Evolutionary conservation across 148 eudicot species (phyloP), one percentile per base, ranked within the genome.

Genomic region (Rheum nobile): DNA sequence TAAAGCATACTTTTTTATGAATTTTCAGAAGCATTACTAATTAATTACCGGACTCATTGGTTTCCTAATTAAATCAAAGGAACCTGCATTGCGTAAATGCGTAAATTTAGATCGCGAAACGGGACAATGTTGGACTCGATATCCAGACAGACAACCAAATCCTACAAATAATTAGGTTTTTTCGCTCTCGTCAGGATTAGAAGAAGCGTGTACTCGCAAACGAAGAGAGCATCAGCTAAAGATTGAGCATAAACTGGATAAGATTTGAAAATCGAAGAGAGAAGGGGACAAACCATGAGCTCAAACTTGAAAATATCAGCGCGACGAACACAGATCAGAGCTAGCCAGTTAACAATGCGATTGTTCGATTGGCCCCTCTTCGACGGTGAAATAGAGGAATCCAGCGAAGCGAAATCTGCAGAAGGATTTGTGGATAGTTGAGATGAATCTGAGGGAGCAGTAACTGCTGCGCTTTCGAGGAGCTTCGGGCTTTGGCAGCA

Each of bases 281-380:
- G 68, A 61, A 61, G 29, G 68, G n/a, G 37, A 31, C 68, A 61
- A 37, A 61, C 68, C 68, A 61, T 61, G 21, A 61, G 68, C 68
- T 61, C 17, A 26, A 32, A 32, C 38, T 14, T 12, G 19, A 26
- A 61, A 61, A 61, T 9, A 29, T 61, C 19, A 61, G 37, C 16
- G 67, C 16, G 55, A 19, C 8, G 63, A 55, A n/a, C 19, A 7
- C 24, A 21, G 57, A 50, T 50, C 57, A 50, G 57, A 50, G 57
- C 4, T 50, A 22, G 65, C 32, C 13, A 21, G 65, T 24, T 24
- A 26, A 57, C 6, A 57, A 57, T 8, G 35, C 68, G n/a, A 31
- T 28, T 31, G 37, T 31, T 61, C 19, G 68, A 26, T 26, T 57
- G 32, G 10, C 32, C 14, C 32, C 32, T 26, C 4, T 8, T 2